Evolutionary conservation across 345 rosid genomes (phyloP).

Genomic region (Camelina neglecta): DNA sequence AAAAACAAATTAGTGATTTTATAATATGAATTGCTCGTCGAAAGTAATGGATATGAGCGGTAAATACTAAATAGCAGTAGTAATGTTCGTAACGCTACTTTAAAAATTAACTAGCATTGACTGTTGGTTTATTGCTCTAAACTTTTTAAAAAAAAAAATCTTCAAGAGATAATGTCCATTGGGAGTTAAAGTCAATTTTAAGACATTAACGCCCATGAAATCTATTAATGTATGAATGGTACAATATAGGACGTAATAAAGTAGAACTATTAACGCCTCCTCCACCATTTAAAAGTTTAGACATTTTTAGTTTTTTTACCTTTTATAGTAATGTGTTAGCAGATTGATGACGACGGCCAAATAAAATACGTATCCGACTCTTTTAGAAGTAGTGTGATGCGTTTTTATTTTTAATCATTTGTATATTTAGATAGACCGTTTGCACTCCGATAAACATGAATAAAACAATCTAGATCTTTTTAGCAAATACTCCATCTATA

Average conservation of each 20-base stretch:
- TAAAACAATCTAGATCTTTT: not conserved
- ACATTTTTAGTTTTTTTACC: not conserved
- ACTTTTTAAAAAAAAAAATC: not conserved
- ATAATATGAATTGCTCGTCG: not conserved
- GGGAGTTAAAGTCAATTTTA: constrained; percentile 4
- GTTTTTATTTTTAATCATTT: not conserved
- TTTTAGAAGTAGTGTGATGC: not conserved
- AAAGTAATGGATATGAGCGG: not conserved
- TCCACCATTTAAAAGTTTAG: not conserved
- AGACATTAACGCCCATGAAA: not conserved
- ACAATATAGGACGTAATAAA: not conserved
- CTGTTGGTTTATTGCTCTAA: not conserved
- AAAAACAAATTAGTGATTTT: not conserved
- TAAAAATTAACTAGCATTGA: not conserved
- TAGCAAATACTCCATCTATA: not conserved
- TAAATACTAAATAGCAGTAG: not conserved
- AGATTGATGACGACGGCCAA: not conserved
- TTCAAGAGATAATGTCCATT: not conserved
- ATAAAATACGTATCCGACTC: not conserved
- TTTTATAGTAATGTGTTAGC: not conserved
- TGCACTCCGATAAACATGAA: not conserved
- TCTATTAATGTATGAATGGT: constrained; percentile 1
- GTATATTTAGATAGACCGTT: not conserved
- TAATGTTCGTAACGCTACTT: constrained; percentile 20
- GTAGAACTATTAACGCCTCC: not conserved